Base-by-base conservation (phyloP, 106 monocot genomes). In the Allium fistulosum region DNA sequence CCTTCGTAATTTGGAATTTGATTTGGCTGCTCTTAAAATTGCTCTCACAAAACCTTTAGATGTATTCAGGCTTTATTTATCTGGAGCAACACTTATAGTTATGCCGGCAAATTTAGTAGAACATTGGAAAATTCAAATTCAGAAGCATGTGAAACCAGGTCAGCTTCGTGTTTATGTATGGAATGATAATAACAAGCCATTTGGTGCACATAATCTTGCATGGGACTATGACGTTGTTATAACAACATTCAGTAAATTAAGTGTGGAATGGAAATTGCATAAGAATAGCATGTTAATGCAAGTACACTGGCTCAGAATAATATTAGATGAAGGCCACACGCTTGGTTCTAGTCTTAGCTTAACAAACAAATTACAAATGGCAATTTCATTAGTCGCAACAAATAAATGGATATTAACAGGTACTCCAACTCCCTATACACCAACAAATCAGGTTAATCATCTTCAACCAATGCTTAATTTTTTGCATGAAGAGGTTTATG, bases 171-270 rank as follows among this genome's bases (percentile, higher is more conserved):
- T 99, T 75, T 90, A 66, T 70, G 62, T 90, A 8, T 99, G 88
- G 92, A 70, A 75, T 66, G 89, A 87, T 60, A 58, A 87, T 57
- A 89, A 70, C 45, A 85, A 78, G 51, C 92, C 87, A 27, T 37
- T 37, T 37, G 59, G 57, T 73, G 97, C 75, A 51, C 89, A 87
- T 73, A 80, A 70, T 79, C 86, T 99, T 69, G 97, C 97, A 46
- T 99, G 97, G 97, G 90, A 99, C 53, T 99, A 90, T 81, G 97
- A 99, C 67, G 69, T 99, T 73, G 92, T 99, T 71, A 84, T 99
- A 65, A 99, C 92, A 66, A 99, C 97, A 27, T 99, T 99, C 74
- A 90, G 65, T 58, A 71, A 84, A 48, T 81, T 99, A 75, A 99
- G 97, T 83, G 78, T 82, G 62, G 92, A 99, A 68, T 99, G 97